Conservation (phyloP, 164 flowering plant species). For the Platanus orientalis region DNA sequence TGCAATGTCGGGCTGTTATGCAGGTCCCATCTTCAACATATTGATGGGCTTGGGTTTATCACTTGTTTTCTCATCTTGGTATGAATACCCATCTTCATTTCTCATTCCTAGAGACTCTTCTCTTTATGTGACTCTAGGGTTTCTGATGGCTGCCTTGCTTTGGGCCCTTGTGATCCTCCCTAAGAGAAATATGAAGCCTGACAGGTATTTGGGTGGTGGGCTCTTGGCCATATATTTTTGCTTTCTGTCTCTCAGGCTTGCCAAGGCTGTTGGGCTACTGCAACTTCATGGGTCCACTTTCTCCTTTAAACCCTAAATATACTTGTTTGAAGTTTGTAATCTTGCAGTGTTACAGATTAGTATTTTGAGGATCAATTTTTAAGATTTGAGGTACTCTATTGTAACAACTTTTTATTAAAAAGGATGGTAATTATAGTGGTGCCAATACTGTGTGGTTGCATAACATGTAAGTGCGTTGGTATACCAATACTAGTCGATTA, state of each 20-base stretch:
- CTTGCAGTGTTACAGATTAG: too few relatives aligned
- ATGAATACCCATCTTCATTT: conserved; percentile 23
- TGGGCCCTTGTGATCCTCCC: conserved; percentile 34
- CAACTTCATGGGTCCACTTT: not conserved
- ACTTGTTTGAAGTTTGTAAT: too few relatives aligned
- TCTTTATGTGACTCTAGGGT: conserved; percentile 33
- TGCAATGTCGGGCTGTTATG: conserved; percentile 49
- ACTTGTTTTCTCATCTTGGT: conserved; percentile 37
- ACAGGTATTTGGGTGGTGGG: conserved; percentile 29
- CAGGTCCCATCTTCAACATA: conserved; percentile 52
- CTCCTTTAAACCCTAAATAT: not conserved
- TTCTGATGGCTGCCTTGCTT: conserved; percentile 28
- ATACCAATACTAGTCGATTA: too few relatives aligned
- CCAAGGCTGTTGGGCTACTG: conserved; percentile 6
- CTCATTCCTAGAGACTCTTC: conserved; percentile 28
- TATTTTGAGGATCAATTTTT: too few relatives aligned
- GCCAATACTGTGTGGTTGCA: too few relatives aligned
- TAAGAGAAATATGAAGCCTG: conserved; percentile 26
- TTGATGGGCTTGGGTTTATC: conserved; percentile 47
- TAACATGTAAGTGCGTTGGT: too few relatives aligned
- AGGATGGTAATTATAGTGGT: too few relatives aligned
- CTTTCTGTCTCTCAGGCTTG: conserved; percentile 18
- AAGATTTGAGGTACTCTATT: too few relatives aligned
- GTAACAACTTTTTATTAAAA: too few relatives aligned
- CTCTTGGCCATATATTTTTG: conserved; percentile 26